phyloP scores from a whole-genome alignment of 768 basidiomycete genomes.

The Termitomyces sp. region DNA sequence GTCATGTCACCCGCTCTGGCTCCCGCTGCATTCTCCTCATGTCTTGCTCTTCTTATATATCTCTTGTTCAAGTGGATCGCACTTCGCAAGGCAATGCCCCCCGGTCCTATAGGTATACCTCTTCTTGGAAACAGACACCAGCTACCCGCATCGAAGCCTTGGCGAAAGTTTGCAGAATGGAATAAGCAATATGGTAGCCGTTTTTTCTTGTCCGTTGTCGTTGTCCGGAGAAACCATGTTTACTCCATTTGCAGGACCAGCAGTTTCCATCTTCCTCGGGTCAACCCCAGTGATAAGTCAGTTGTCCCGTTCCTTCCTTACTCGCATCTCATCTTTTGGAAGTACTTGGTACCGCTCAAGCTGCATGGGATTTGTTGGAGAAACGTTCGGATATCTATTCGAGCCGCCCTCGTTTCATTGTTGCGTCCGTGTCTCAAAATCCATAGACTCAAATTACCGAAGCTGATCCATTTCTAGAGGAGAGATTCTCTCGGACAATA shows the following conservation, averaged over 20 bases:
- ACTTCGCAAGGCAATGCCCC: slow-evolving; percentile 34
- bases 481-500: slow-evolving; percentile 42
- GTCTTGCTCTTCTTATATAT: slow-evolving; percentile 17
- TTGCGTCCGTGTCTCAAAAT: slow-evolving; percentile 24
- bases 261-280: slow-evolving; percentile 36
- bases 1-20: background rate
- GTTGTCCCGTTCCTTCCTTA: background rate
- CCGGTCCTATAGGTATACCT: slow-evolving; percentile 40
- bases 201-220: background rate
- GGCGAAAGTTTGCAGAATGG: slow-evolving; percentile 46
- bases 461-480: slow-evolving; percentile 20
- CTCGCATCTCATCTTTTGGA: background rate
- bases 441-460: background rate
- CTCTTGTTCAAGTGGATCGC: slow-evolving; percentile 23
- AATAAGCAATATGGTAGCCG: slow-evolving; percentile 37
- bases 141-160: slow-evolving; percentile 40
- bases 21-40: background rate
- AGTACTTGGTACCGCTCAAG: slow-evolving; percentile 43
- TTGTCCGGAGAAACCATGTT: background rate
- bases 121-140: slow-evolving; percentile 42
- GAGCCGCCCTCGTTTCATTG: slow-evolving; percentile 41
- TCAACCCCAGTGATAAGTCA: slow-evolving; percentile 38
- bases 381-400: slow-evolving; percentile 43
- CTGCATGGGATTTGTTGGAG: slow-evolving; percentile 43
- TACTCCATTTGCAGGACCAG: slow-evolving; percentile 25